Conservation (phyloP, 805 yeast species). For the Pichia deserticola region DNA sequence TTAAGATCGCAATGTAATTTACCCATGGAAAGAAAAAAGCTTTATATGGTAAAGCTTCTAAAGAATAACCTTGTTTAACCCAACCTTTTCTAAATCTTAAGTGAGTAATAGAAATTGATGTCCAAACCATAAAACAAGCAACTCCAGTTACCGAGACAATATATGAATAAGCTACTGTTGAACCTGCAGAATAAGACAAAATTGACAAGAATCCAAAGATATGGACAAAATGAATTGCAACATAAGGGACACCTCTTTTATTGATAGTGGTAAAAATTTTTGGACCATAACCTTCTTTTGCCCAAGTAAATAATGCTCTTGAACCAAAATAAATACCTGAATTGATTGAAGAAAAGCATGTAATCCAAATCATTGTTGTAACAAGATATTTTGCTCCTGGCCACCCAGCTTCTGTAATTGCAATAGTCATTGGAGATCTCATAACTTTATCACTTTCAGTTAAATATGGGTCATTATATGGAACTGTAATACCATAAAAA, state of each 20-base stretch:
- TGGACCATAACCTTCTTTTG: slow-evolving; percentile 44
- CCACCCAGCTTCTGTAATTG: slow-evolving; percentile 46
- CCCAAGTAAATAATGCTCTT: slow-evolving; percentile 57
- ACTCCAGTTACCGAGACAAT: slow-evolving; percentile 60
- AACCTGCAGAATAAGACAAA: slow-evolving; percentile 51
- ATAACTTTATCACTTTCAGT: slow-evolving; percentile 32
- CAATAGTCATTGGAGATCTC: slow-evolving; percentile 43
- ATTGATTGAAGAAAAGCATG: slow-evolving; percentile 64
- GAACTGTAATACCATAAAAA: slow-evolving; percentile 53
- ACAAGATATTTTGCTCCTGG: slow-evolving; percentile 43
- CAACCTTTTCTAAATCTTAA: slow-evolving; percentile 48
- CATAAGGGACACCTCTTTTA: slow-evolving; percentile 56
- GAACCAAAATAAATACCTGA: slow-evolving; percentile 64
- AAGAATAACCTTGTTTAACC: slow-evolving; percentile 33
- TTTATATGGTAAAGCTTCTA: slow-evolving; percentile 45
- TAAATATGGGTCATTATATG: slow-evolving; percentile 45
- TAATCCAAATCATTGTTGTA: slow-evolving; percentile 55
- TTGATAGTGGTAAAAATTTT: slow-evolving; percentile 42
- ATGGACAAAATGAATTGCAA: slow-evolving; percentile 49
- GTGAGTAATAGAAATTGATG: slow-evolving; percentile 47
- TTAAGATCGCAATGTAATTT: slow-evolving; percentile 41
- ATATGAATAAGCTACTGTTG: slow-evolving; percentile 51
- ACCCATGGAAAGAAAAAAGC: slow-evolving; percentile 46
- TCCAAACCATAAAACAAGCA: slow-evolving; percentile 64
- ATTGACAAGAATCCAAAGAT: slow-evolving; percentile 48